Conservation (phyloP, 2,329 filamentous ascomycete genomes). For the Penicillium sp. region DNA sequence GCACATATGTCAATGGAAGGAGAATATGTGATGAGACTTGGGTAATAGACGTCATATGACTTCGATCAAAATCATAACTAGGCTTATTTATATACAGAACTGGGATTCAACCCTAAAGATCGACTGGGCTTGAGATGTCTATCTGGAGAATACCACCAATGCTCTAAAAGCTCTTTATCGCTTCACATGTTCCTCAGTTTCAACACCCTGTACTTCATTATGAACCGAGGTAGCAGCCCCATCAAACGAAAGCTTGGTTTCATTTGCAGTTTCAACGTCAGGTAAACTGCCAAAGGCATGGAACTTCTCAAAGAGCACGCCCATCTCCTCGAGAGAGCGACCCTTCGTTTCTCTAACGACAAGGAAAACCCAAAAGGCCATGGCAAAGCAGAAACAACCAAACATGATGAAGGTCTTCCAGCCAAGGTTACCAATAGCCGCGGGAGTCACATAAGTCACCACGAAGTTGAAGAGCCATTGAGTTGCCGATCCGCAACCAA, state of each 20-base stretch:
- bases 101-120: not conserved
- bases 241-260: not conserved
- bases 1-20: too few species aligned
- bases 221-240: not conserved
- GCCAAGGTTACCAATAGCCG: not conserved
- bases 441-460: not conserved
- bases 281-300: not conserved
- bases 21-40: too few species aligned
- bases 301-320: not conserved
- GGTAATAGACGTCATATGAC: too few species aligned
- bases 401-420: not conserved
- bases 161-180: not conserved
- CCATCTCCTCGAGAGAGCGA: constrained; percentile 1
- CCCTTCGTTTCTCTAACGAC: not conserved
- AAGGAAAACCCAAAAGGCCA: not conserved
- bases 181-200: not conserved
- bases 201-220: not conserved
- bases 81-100: not conserved
- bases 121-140: too few species aligned
- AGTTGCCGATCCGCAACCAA: not conserved
- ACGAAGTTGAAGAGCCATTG: constrained; percentile 1
- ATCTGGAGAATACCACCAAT: too few species aligned
- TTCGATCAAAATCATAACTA: too few species aligned
- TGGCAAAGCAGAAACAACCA: not conserved
- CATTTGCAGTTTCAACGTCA: not conserved